Conservation (phyloP, 371 early-diverging fungal genomes). For the Mucor sp. region DNA sequence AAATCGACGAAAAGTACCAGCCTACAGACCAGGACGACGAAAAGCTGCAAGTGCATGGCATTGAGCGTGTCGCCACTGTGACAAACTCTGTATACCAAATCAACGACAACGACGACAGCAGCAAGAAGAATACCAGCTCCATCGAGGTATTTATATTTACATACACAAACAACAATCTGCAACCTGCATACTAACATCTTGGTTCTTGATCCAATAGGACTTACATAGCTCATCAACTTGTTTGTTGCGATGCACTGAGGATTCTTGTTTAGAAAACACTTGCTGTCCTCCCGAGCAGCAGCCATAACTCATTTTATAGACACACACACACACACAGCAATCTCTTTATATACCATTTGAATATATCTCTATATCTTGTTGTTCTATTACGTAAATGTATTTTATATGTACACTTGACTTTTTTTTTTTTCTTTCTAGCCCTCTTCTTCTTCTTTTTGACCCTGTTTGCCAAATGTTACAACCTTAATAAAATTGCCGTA, state of each 20-base stretch:
- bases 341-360: not conserved
- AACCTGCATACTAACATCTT: not conserved
- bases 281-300: constrained; percentile 26
- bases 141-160: constrained; percentile 1
- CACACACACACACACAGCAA: not conserved
- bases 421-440: too few species aligned
- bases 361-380: not conserved
- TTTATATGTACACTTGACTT: not conserved
- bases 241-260: constrained; percentile 25
- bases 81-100: not conserved
- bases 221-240: constrained; percentile 22
- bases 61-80: not conserved
- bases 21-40: not conserved
- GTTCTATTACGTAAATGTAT: constrained; percentile 2
- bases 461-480: constrained; percentile 24
- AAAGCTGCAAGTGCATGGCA: not conserved
- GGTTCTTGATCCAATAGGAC: constrained; percentile 6
- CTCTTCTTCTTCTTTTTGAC: not conserved
- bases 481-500: constrained; percentile 52
- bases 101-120: not conserved
- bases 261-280: constrained; percentile 25
- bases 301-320: not conserved
- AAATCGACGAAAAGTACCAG: not conserved
- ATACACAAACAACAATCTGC: constrained; percentile 3
- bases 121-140: not conserved